Evolutionary conservation across 192 early-diverging fungal genomes (phyloP), one percentile per base, ranked within the genome.

Genomic region (Coemansia sp.): DNA sequence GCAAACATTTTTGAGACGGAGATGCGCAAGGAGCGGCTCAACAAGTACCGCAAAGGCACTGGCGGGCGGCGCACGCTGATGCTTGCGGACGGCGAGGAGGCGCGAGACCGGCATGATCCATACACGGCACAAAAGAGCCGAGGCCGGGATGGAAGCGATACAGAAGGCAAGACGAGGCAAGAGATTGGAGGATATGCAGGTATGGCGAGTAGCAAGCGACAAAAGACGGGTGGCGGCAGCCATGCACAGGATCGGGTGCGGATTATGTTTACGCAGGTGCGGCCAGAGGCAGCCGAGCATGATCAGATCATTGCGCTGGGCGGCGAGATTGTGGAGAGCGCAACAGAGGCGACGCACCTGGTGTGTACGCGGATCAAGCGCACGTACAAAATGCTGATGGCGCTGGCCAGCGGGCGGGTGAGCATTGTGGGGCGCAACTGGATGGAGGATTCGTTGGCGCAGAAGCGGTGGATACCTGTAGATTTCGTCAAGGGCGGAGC

Each of bases 351-450:
- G 36, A 89, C 87, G 1, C 87, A 89, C 58, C 56, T 90, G 17
- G 71, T 89, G 6, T 73, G 82, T 5, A 77, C 59, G 17, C 69
- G 75, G 42, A 69, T 87, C 55, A 70, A 71, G 42, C 74, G 87
- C 28, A 90, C 89, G 14, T 77, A 77, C 38, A 90, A 90, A 78
- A 59, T 81, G 65, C 65, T 81, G 20, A 59, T 64, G 62, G 78
- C 78, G 14, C 34, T 81, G 48, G 59, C 69, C n/a, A 55, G 65
- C 52, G 73, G 78, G 6, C 64, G 58, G 25, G 64, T 75, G 2
- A 36, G 10, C 22, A 72, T 81, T 37, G 73, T 81, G 12, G 48
- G 63, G 38, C 59, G 61, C 28, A 38, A 44, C 19, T 81, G 78
- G 78, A 46, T 81, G 59, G 56, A 67, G 4, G 72, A 72, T 28